Evolutionary conservation across 192 early-diverging fungal species (phyloP), one percentile per base, ranked within the genome.

Genomic region (Coemansia sp.): DNA sequence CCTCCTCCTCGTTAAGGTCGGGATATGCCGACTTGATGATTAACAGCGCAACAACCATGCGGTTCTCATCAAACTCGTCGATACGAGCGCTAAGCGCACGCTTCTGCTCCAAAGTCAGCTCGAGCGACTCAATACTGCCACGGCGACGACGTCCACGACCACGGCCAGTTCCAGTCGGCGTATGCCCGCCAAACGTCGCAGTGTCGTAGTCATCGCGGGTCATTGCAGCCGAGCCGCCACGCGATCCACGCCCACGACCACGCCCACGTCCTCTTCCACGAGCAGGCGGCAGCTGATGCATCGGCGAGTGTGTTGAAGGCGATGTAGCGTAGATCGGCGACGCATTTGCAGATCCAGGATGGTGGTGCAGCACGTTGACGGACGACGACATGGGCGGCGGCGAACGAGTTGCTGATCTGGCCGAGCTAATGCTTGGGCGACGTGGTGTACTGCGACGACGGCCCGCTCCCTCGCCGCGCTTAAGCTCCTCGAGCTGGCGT

Each of bases 81-180:
- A 80, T 73, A 41, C 60, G 71, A 24, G 44, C 46, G 43, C 72
- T 80, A 13, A 98, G 82, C 61, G 94, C 92, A 30, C 85, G 84
- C 80, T 98, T 95, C 69, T 94, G 89, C 61, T 94, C 88, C 64
- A 90, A 85, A 1, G 89, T 90, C 19, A 98, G 80, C 43, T 72
- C 76, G 46, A 73, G 60, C 19, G 71, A 73, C 56, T 79, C 76
- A 22, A 79, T 70, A 58, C 69, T 67, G 46, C 71, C 78, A 22
- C 64, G 60, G 37, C 71, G 64, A 8, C 67, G 42, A 17, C 52
- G 62, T 7, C 73, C 62, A 21, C 71, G 64, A 0, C 78, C 66
- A 22, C 70, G 69, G 4, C 77, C 67, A 7, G 39, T 60, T 51
- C 52, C 61, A 53, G 25, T 45, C 22, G 63, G 55, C 22, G 56